Evolutionary conservation across 192 early-diverging fungal genomes (phyloP).

Genomic region (Neocallimastix lanati): DNA sequence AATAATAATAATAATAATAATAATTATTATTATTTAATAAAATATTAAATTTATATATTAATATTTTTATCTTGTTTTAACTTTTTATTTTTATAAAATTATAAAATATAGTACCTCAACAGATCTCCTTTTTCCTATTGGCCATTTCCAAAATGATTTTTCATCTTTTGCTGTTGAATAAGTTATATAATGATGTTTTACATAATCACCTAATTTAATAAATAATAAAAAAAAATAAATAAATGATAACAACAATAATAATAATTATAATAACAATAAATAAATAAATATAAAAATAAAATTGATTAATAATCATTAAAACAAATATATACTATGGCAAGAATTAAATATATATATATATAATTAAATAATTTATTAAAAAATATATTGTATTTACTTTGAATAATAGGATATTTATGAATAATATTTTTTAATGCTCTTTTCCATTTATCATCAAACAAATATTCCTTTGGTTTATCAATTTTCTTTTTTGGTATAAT

Average conservation of each 20-base stretch:
- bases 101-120: constrained; percentile 13
- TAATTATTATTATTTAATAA: too few species aligned
- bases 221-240: not conserved
- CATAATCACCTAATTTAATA: constrained; percentile 7
- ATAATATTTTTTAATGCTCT: not conserved
- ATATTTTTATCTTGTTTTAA: too few species aligned
- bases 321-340: too few species aligned
- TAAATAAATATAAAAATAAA: too few species aligned
- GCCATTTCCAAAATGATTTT: constrained; percentile 16
- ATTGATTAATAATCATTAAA: too few species aligned
- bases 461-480: not conserved
- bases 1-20: not conserved
- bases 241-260: not conserved
- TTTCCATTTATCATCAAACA: not conserved
- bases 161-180: constrained; percentile 16
- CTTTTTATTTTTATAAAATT: too few species aligned
- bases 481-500: not conserved
- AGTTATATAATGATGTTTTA: constrained; percentile 4
- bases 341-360: too few species aligned
- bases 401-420: not conserved
- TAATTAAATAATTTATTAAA: too few species aligned
- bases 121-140: constrained; percentile 19
- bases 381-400: not conserved
- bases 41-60: too few species aligned
- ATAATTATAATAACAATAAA: too few species aligned